These are phyloP conservation scores for Sporothrix luriei DNA, from an alignment of 2,329 filamentous ascomycete genomes.

Conservation along the genomic window DNA sequence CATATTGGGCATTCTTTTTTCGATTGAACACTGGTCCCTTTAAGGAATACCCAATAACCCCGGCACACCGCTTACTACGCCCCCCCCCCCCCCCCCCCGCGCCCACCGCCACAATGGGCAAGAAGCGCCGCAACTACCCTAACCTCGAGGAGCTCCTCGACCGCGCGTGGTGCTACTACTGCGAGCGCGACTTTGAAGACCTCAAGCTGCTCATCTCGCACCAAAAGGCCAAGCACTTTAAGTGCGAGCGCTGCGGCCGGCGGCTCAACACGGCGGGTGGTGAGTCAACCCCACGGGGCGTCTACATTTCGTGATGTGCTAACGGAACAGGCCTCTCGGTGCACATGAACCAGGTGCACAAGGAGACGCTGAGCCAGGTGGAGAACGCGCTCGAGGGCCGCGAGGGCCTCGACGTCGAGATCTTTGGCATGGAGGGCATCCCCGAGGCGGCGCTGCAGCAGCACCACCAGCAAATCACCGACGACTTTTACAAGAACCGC, in stretches of 20 bases:
- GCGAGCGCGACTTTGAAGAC: slow-evolving; percentile 97
- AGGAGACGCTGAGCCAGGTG: slow-evolving; percentile 82
- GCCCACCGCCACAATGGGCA: slow-evolving; percentile 64
- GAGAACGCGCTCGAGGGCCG: slow-evolving; percentile 91
- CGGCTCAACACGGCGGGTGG: slow-evolving; percentile 93
- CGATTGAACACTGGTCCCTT: too few relatives aligned
- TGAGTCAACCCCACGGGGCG: slow-evolving; percentile 48
- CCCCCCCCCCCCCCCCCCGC: neutral
- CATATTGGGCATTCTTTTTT: too few relatives aligned
- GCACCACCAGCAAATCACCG: slow-evolving; percentile 83
- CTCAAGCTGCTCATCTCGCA: slow-evolving; percentile 94
- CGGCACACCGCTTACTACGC: too few relatives aligned
- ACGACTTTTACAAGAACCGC: slow-evolving; percentile 82
- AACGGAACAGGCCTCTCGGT: slow-evolving; percentile 76
- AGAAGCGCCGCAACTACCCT: slow-evolving; percentile 86
- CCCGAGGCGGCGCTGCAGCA: slow-evolving; percentile 80
- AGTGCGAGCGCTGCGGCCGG: slow-evolving; percentile 87
- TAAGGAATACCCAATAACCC: too few relatives aligned
- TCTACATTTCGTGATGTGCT: neutral
- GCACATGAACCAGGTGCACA: slow-evolving; percentile 98
- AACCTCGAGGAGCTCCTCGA: slow-evolving; percentile 84
- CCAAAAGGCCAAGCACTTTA: slow-evolving; percentile 99
- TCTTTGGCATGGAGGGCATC: slow-evolving; percentile 98
- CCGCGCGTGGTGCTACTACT: slow-evolving; percentile 98
- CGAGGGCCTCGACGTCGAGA: slow-evolving; percentile 84